These are phyloP conservation scores for Vanrija humicola DNA, from an alignment of 1,284 basidiomycete species.

Conservation along the genomic window DNA sequence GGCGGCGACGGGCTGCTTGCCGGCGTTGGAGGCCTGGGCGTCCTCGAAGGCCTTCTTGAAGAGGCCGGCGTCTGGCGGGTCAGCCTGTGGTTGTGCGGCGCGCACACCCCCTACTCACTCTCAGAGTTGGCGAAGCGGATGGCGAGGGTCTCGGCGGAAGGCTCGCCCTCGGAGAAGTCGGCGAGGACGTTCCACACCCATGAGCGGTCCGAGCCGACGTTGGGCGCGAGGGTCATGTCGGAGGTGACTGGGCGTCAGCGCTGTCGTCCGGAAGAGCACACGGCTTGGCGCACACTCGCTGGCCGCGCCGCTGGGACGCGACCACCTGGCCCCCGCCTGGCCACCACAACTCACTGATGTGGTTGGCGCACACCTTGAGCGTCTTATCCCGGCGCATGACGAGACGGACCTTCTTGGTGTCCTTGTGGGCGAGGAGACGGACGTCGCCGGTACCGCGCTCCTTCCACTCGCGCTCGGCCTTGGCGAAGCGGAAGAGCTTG, in stretches of 20 bases:
- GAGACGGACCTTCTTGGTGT: slow-evolving; percentile 85
- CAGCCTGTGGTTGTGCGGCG: neutral
- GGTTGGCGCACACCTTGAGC: slow-evolving; percentile 98
- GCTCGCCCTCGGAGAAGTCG: slow-evolving; percentile 85
- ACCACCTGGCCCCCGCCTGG: too few relatives aligned
- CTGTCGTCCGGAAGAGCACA: neutral
- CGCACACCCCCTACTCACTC: slow-evolving; percentile 59
- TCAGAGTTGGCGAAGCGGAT: slow-evolving; percentile 98
- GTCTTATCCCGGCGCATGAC: slow-evolving; percentile 99
- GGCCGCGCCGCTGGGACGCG: too few relatives aligned
- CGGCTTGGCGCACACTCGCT: neutral
- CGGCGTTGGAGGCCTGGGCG: slow-evolving; percentile 69
- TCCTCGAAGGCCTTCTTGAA: slow-evolving; percentile 86
- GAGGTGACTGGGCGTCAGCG: slow-evolving; percentile 60
- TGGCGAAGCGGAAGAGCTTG: slow-evolving; percentile 96
- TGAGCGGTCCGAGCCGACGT: slow-evolving; percentile 97
- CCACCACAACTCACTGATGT: slow-evolving; percentile 66
- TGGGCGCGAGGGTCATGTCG: slow-evolving; percentile 94
- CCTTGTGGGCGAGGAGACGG: slow-evolving; percentile 79
- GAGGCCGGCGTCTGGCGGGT: slow-evolving; percentile 65
- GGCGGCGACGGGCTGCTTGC: slow-evolving; percentile 33
- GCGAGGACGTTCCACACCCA: slow-evolving; percentile 99
- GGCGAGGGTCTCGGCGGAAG: slow-evolving; percentile 89
- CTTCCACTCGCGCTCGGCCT: slow-evolving; percentile 85
- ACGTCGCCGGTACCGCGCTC: slow-evolving; percentile 79